Percentiles rank a stretch among this genome's conserved stretches.
phyloP scores from a whole-genome alignment of 164 flowering plant species.

The Chloranthus sessilifolius region DNA sequence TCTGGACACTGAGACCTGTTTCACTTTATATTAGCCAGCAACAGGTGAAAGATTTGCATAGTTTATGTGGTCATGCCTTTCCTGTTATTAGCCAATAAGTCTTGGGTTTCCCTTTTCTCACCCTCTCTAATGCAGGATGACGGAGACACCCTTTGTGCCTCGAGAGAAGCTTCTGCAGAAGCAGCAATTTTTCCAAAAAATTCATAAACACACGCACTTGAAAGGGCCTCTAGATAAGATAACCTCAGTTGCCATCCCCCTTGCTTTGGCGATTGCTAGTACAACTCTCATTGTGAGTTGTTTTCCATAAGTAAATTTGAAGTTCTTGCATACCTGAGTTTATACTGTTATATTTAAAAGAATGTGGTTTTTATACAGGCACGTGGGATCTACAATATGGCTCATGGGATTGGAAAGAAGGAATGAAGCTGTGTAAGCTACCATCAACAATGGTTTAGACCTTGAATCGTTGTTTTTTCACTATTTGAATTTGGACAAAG shows the following conservation, averaged over 20 bases:
- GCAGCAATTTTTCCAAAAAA: slow-evolving; percentile 53
- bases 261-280: slow-evolving; percentile 45
- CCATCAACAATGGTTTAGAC: no score
- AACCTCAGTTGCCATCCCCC: slow-evolving; percentile 72
- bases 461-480: no score
- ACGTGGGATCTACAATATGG: slow-evolving; percentile 77
- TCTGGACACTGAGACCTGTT: no score
- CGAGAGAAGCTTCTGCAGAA: slow-evolving; percentile 59
- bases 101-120: no score
- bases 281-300: slow-evolving; percentile 49
- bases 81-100: no score
- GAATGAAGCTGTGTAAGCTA: no score
- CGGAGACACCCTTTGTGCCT: slow-evolving; percentile 52
- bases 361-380: slow-evolving; percentile 29
- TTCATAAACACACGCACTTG: slow-evolving; percentile 57
- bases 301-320: not conserved
- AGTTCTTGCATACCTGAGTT: no score
- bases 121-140: slow-evolving; percentile 16
- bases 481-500: no score
- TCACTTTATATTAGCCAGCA: no score
- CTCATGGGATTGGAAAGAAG: slow-evolving; percentile 81
- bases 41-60: no score
- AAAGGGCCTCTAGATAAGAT: slow-evolving; percentile 63
- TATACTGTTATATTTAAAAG: not conserved
- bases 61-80: no score